Base-by-base conservation (phyloP, 192 early-diverging fungal genomes). In the Umbelopsis ramanniana region DNA sequence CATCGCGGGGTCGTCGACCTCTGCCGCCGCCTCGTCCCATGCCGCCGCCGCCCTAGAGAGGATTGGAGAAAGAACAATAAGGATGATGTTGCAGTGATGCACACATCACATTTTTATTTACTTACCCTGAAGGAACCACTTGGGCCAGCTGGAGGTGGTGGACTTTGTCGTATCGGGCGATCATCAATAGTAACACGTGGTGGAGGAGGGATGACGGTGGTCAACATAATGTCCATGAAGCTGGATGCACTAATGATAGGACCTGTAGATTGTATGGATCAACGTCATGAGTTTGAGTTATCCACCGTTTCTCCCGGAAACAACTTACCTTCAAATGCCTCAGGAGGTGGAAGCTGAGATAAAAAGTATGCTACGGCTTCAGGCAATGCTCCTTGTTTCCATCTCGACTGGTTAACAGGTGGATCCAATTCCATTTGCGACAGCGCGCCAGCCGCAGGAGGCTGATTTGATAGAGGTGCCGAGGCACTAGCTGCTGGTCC, bases 281-380 rank as follows among this genome's bases (percentile, higher is more conserved):
- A 23, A 46, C 29, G 3, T 29, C 29, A 23, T 22, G 12, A 21
- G 4, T 2, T 9, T 46, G n/a, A 12, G 1, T 1, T 53, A 35
- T 22, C 17, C 22, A 17, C n/a, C 4, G 45, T 46, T 14, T 46
- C 45, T 46, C 46, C 46, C 17, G 46, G 12, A 15, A 15, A 35
- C n/a, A 53, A 12, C 50, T 47, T 54, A 67, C 76, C 85, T 72
- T 84, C 81, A 46, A 83, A 86, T 19, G 66, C 69, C 11, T 74
- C 43, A 15, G 85, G 55, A 15, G 79, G 79, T 24, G 85, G 85
- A 11, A 86, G 67, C 6, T 79, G 80, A 9, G 81, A 76, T 1
- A 86, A 67, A 57, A 86, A 84, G 43, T 77, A 82, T 2, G 81
- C 79, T 14, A 86, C 52, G 19, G 80, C 77, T 43, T 83, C 83